Evolutionary conservation across 352 stramenopile genomes (phyloP).

Genomic region (Pythium scleroteichum): DNA sequence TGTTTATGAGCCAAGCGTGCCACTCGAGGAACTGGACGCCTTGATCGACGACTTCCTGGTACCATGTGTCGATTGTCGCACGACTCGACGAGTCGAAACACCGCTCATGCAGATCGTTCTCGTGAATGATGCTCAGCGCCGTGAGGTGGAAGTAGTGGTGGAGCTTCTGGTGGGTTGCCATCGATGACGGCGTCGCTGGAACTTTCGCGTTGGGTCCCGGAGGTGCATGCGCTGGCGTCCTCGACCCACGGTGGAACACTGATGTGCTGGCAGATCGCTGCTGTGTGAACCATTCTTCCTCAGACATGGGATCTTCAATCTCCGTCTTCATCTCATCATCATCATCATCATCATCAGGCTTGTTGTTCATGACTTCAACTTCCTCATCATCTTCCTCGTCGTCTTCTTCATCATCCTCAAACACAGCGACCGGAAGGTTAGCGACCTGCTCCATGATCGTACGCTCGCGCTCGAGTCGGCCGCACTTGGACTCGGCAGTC

Average conservation of each 20-base stretch:
- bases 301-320: slow-evolving; percentile 28
- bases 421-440: slow-evolving; percentile 67
- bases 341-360: slow-evolving; percentile 36
- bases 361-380: slow-evolving; percentile 36
- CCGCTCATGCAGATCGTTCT: slow-evolving; percentile 79
- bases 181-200: slow-evolving; percentile 51
- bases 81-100: slow-evolving; percentile 82
- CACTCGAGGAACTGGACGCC: slow-evolving; percentile 78
- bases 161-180: slow-evolving; percentile 81
- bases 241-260: background rate
- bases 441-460: slow-evolving; percentile 76
- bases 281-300: slow-evolving; percentile 27
- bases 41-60: slow-evolving; percentile 68
- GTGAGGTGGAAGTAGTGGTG: slow-evolving; percentile 89
- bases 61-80: slow-evolving; percentile 85
- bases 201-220: slow-evolving; percentile 31
- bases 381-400: slow-evolving; percentile 64
- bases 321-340: slow-evolving; percentile 15
- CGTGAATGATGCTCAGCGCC: slow-evolving; percentile 84
- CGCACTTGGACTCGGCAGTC: slow-evolving; percentile 63
- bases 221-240: background rate
- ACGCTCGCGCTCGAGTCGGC: slow-evolving; percentile 70
- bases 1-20: slow-evolving; percentile 84
- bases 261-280: slow-evolving; percentile 3
- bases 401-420: slow-evolving; percentile 67